Evolutionary conservation across 2,329 filamentous ascomycete genomes (phyloP), one percentile per base, ranked within the genome.

Genomic region (Thelonectria discophora): DNA sequence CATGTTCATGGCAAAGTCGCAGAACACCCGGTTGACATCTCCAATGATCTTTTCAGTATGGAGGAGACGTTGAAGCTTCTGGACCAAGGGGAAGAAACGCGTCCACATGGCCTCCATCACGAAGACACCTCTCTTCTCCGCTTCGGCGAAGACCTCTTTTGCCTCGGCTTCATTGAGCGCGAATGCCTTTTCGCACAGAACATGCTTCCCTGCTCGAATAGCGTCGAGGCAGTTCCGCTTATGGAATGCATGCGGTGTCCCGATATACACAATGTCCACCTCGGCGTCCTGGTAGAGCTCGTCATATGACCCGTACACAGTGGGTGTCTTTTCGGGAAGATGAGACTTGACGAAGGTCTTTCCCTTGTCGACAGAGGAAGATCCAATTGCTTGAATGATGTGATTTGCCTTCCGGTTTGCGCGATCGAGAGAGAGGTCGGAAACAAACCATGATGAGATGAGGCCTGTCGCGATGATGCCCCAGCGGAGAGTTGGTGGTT

Each of bases 91-190:
- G 37, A 73, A 77, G 68, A 78, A 78, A 9, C 79, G 75, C n/a
- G 77, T 77, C 79, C 78, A 80, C 75, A 81, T 76, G n/a, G 79
- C 80, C 66, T 82, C 79, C 70, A 79, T 77, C 45, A 81, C 65
- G 60, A 78, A 81, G 6, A 81, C 76, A 9, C 76, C 74, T 56
- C 75, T 75, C 24, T 65, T 63, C 56, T 73, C 67, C 1, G 80
- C 79, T 2, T 76, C 75, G 0, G 62, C 73, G 17, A 79, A 74
- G 4, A 81, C 74, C 52, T 78, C 74, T 18, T 65, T 70, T 0
- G 78, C 75, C 52, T 81, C 76, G 2, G 59, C 64, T 2, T 75
- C 73, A 17, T 75, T 81, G 55, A 81, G 60, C 0, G 76, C 70
- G 60, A 82, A 80, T 0, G 80, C 66, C 66, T 81, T 81, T 64